These are phyloP conservation scores for Talaromyces funiculosus DNA, from an alignment of 2,329 filamentous ascomycete genomes.

Conservation along the genomic window DNA sequence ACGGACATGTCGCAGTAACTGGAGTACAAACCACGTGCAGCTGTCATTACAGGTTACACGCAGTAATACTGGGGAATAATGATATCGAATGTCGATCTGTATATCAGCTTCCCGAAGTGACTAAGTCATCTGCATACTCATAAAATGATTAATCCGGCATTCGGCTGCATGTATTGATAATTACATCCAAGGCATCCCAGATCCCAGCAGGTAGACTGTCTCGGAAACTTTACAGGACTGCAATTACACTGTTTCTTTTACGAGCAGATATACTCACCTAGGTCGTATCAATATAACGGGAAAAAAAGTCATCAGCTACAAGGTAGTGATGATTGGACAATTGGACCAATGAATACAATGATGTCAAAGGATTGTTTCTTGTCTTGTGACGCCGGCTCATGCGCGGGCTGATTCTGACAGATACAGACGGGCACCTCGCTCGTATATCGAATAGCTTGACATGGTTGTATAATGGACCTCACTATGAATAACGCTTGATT, in stretches of 20 bases:
- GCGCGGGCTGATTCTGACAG: neutral
- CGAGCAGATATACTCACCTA: neutral
- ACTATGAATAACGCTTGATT: neutral
- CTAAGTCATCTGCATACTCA: neutral
- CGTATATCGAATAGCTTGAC: neutral
- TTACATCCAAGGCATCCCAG: neutral
- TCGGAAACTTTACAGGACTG: neutral
- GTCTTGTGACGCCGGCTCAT: slow-evolving; percentile 6
- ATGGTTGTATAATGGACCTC: too few species aligned
- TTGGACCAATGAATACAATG: neutral
- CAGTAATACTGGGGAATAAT: neutral
- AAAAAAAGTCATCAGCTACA: too few species aligned
- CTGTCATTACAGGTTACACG: neutral
- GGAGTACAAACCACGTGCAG: too few species aligned
- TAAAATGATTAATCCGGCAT: neutral
- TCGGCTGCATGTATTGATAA: too few species aligned
- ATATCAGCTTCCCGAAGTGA: neutral
- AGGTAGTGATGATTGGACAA: neutral
- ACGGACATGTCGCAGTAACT: neutral
- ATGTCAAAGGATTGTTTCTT: neutral
- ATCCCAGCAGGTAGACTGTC: neutral
- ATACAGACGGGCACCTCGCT: neutral
- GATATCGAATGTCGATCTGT: neutral
- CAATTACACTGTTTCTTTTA: neutral
- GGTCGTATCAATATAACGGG: too few species aligned